phyloP scores from a whole-genome alignment of 148 eudicot genomes.

The Rhododendron williamsianum region DNA sequence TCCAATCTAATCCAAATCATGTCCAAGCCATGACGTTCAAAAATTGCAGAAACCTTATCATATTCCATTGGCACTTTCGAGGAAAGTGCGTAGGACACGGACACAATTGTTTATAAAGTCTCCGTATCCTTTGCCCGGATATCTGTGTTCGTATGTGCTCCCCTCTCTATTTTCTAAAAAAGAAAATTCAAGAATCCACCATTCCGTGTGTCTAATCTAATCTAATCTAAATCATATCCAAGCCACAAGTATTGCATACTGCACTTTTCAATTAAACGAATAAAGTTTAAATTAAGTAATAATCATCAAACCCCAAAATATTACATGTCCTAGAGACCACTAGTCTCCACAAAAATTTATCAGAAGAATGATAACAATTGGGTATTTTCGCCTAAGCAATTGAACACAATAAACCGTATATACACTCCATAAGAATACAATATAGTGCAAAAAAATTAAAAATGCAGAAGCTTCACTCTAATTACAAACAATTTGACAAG shows the following conservation, averaged over 20 bases:
- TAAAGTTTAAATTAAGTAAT: not conserved
- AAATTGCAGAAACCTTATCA: not conserved
- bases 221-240: not conserved
- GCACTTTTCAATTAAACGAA: not conserved
- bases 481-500: not conserved
- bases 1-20: not conserved
- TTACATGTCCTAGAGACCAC: not conserved
- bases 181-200: not conserved
- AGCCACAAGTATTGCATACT: not conserved
- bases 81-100: not conserved
- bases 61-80: not conserved
- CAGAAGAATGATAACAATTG: not conserved
- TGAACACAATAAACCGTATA: not conserved
- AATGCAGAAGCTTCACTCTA: not conserved
- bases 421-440: conserved; percentile 2
- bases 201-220: not conserved
- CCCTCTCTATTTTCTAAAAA: not conserved
- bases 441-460: not conserved
- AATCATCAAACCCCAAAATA: not conserved
- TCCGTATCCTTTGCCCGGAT: not conserved
- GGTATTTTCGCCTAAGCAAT: not conserved
- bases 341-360: not conserved
- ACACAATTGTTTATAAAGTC: not conserved
- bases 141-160: not conserved
- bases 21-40: not conserved